A percentile compares a stretch with the other conserved stretches of the same genome.
phyloP scores from a whole-genome alignment of 1,139 yeast genomes.

The Yamadazyma jaroonii region DNA sequence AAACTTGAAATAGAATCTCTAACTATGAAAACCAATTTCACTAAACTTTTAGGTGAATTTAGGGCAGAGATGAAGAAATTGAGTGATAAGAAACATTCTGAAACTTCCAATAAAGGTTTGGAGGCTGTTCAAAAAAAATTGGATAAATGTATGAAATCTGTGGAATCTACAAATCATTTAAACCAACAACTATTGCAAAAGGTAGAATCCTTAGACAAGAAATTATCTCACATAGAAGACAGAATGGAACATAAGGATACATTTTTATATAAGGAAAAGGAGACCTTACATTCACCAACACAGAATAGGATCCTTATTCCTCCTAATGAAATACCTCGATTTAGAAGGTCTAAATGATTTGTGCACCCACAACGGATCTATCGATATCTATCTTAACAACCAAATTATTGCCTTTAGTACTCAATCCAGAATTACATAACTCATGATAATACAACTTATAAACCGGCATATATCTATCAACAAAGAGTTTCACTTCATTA shows the following conservation, averaged over 20 bases:
- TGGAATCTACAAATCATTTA: no score
- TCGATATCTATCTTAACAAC: conserved; percentile 4
- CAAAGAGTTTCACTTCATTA: conserved; percentile 59
- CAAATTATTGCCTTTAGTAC: conserved; percentile 8
- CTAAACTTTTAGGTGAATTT: conserved; percentile 5
- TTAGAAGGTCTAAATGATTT: neutral
- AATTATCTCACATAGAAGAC: no score
- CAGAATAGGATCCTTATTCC: neutral
- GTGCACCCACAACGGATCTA: neutral
- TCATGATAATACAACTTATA: conserved; percentile 65
- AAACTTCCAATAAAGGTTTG: no score
- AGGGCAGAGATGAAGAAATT: conserved; percentile 2
- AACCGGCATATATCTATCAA: conserved; percentile 84
- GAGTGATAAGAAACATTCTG: neutral
- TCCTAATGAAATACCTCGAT: neutral
- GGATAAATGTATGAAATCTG: no score
- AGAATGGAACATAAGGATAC: no score
- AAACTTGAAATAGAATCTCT: conserved; percentile 31
- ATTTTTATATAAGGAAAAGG: no score
- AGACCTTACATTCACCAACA: neutral
- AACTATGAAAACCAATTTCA: conserved; percentile 20
- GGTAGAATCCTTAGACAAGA: no score
- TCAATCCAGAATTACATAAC: conserved; percentile 12
- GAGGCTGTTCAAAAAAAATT: no score
- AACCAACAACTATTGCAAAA: no score